Evolutionary conservation across 257 asterid species (phyloP).

Genomic region (Solanum bukasovii): DNA sequence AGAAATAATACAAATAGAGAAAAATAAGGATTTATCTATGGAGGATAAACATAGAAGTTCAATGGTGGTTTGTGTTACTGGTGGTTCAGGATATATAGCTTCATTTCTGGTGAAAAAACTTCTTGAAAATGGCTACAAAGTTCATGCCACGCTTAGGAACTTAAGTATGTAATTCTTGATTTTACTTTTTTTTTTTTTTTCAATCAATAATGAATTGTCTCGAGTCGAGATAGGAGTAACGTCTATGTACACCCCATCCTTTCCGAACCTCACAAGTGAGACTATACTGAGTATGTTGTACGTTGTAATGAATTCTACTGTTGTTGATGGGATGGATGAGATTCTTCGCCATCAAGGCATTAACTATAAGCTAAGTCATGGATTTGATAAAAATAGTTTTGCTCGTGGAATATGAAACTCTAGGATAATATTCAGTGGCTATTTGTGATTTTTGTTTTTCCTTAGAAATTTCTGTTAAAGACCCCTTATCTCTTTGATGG

Average conservation of each 20-base stretch:
- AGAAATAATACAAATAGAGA: neutral
- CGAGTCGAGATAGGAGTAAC: neutral
- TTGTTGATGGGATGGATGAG: neutral
- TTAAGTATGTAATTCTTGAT: slow-evolving; percentile 1
- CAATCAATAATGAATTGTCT: neutral
- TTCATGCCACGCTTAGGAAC: slow-evolving; percentile 21
- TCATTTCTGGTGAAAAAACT: slow-evolving; percentile 19
- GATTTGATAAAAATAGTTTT: neutral
- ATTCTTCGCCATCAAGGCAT: neutral
- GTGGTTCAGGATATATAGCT: slow-evolving; percentile 25
- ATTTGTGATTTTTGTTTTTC: neutral
- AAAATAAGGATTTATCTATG: neutral
- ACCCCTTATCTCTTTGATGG: neutral
- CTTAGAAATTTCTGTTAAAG: neutral
- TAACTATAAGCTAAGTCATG: neutral
- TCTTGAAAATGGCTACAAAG: slow-evolving; percentile 10
- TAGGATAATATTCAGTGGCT: neutral
- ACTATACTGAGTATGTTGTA: neutral
- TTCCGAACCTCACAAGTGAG: neutral
- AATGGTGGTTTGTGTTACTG: slow-evolving; percentile 21
- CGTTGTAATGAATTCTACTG: neutral
- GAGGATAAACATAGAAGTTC: slow-evolving; percentile 4
- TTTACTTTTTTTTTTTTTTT: neutral
- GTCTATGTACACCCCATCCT: neutral
- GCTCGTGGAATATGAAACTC: neutral